These are phyloP conservation scores for Diplodia seriata DNA, from an alignment of 2,329 filamentous ascomycete genomes.

Conservation along the genomic window DNA sequence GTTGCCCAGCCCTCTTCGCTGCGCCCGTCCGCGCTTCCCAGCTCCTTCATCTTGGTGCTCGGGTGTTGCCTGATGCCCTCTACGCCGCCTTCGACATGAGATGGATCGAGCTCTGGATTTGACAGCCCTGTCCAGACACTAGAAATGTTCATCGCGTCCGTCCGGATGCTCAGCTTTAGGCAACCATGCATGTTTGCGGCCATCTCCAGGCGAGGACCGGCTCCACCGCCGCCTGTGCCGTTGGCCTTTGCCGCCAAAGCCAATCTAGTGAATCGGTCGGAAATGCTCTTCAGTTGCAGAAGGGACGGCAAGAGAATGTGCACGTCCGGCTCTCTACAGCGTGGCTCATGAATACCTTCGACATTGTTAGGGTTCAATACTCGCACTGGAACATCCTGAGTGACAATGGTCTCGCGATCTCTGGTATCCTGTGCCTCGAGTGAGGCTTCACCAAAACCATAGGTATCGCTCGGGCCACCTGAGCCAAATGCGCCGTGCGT, in stretches of 20 bases:
- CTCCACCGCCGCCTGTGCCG: constrained; percentile 40
- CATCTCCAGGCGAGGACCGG: constrained; percentile 74
- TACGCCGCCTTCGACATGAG: constrained; percentile 70
- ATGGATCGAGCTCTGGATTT: constrained; percentile 86
- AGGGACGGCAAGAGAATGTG: constrained; percentile 90
- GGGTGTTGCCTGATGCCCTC: constrained; percentile 77
- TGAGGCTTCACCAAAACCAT: constrained; percentile 46
- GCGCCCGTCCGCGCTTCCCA: constrained; percentile 63
- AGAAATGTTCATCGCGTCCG: constrained; percentile 83
- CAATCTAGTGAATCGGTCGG: constrained; percentile 91
- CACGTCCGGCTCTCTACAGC: constrained; percentile 88
- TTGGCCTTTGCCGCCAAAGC: constrained; percentile 53
- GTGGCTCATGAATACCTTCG: constrained; percentile 92
- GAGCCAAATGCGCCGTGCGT: constrained; percentile 49
- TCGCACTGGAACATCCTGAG: constrained; percentile 93
- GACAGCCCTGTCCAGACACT: constrained; percentile 85
- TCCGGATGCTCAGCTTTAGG: constrained; percentile 78
- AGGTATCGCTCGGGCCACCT: constrained; percentile 38
- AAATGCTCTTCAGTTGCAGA: constrained; percentile 89
- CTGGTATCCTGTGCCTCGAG: constrained; percentile 57
- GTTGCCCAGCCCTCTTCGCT: constrained; percentile 86
- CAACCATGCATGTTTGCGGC: constrained; percentile 95
- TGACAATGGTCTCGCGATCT: constrained; percentile 89
- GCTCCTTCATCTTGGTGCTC: constrained; percentile 74
- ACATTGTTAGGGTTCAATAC: constrained; percentile 84